Evolutionary conservation across 2,329 filamentous ascomycete genomes (phyloP).

Genomic region (Cercospora brassicicola): DNA sequence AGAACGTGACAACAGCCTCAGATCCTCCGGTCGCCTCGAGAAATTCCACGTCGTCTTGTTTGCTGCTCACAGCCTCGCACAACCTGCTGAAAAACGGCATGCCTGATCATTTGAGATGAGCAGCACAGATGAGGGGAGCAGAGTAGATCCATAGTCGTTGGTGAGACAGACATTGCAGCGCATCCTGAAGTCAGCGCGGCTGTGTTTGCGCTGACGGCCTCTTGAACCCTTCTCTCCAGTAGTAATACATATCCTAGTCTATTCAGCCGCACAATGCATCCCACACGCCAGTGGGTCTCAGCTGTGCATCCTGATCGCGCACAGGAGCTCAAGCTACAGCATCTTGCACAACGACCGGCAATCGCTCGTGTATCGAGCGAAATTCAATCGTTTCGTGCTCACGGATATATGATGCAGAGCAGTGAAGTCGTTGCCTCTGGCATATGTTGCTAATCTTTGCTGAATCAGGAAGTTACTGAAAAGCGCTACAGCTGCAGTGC

Average conservation of each 20-base stretch:
- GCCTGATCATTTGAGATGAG: neutral
- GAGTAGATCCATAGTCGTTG: constrained; percentile 10
- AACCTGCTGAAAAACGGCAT: neutral
- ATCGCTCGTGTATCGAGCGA: neutral
- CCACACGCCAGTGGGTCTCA: constrained; percentile 2
- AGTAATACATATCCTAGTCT: constrained; percentile 12
- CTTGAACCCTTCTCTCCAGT: neutral
- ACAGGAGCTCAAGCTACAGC: neutral
- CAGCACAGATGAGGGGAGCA: neutral
- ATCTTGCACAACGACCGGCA: neutral
- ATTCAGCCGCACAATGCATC: constrained; percentile 16
- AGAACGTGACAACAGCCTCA: neutral
- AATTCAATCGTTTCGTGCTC: neutral
- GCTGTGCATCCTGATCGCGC: neutral
- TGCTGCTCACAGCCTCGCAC: neutral
- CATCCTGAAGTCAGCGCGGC: constrained; percentile 12
- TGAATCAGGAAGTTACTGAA: neutral
- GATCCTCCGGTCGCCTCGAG: neutral
- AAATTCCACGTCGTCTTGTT: neutral
- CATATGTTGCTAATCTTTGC: neutral
- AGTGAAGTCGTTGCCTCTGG: neutral
- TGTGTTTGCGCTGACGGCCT: constrained; percentile 15
- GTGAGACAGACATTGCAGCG: neutral
- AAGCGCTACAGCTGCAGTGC: neutral
- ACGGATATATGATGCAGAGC: neutral